Percentiles rank a stretch among this genome's conserved stretches.
phyloP scores from a whole-genome alignment of 164 flowering plant genomes.

The Vitis amurensis region DNA sequence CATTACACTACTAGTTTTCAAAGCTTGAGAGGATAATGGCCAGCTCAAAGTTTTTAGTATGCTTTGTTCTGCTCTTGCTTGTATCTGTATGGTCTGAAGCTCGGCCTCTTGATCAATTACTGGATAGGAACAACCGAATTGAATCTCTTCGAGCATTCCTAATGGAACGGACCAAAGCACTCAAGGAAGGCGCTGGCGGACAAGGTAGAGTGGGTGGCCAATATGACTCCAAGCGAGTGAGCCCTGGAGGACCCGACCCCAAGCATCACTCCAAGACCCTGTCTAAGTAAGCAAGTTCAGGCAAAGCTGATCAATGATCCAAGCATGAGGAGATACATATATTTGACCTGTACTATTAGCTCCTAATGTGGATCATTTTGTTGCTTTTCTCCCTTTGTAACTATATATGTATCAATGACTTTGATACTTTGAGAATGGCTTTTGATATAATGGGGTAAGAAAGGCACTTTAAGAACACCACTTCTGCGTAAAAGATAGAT shows the following conservation, averaged over 20 bases:
- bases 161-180: neutral
- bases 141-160: constrained; percentile 2
- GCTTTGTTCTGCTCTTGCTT: constrained; percentile 10
- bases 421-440: too few species aligned
- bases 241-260: constrained; percentile 36
- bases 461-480: too few species aligned
- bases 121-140: constrained; percentile 3
- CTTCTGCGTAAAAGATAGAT: too few species aligned
- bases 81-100: constrained; percentile 3
- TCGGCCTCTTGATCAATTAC: constrained; percentile 6
- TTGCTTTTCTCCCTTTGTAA: too few species aligned
- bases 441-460: too few species aligned
- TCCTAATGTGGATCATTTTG: too few species aligned
- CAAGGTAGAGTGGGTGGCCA: neutral
- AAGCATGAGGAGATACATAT: too few species aligned
- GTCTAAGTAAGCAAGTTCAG: neutral
- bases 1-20: constrained; percentile 1
- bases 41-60: constrained; percentile 5
- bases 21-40: constrained; percentile 5
- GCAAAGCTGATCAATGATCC: too few species aligned
- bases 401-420: too few species aligned
- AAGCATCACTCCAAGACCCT: constrained; percentile 14
- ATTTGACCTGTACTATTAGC: too few species aligned
- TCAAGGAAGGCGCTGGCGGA: neutral
- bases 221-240: constrained; percentile 16